Base-by-base conservation (phyloP, 108 stramenopile species). In the Discostella pseudostelligera region DNA sequence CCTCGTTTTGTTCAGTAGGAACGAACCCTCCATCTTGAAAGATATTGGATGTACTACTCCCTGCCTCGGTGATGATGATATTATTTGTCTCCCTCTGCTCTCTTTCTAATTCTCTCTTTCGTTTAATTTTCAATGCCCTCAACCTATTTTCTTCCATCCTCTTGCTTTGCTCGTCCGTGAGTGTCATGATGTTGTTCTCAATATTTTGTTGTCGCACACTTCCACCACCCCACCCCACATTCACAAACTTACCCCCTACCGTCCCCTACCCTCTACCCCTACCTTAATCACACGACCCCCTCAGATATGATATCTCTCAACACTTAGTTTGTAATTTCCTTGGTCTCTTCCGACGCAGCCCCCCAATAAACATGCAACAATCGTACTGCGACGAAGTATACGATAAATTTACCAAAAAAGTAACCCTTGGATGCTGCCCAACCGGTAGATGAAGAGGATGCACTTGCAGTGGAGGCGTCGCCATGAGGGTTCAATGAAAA, bases 401-500 rank as follows among this genome's bases (percentile, higher is more conserved):
- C 36, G 35, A 76, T 83, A 36, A 92, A 65, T 54, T 83, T 82
- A 11, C 88, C 91, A 72, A 89, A 92, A 59, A 87, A 86, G 72
- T 79, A 47, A 76, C 56, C 40, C 80, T 78, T 72, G 69, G 69
- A 54, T 56, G 62, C 56, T 70, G 65, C 50, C 71, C 62, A 74
- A 14, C 65, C 60, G 56, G 48, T 35, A 16, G 17, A 16, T 39
- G 62, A 77, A 21, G 73, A 59, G 39, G 67, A 53, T 39, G 59
- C 37, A 26, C 71, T 70, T 39, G 77, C 74, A 36, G 61, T 40
- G 14, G 47, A 68, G 46, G 58, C 48, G 29, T 58, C 46, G 53
- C 85, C 88, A 51, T 72, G 65, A n/a, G 88, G 88, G 78, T 83
- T 68, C 67, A 89, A 78, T 12, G 83, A 82, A 81, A 89, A 89